phyloP scores from a whole-genome alignment of 805 yeast genomes.

The Kodamaea laetipori region DNA sequence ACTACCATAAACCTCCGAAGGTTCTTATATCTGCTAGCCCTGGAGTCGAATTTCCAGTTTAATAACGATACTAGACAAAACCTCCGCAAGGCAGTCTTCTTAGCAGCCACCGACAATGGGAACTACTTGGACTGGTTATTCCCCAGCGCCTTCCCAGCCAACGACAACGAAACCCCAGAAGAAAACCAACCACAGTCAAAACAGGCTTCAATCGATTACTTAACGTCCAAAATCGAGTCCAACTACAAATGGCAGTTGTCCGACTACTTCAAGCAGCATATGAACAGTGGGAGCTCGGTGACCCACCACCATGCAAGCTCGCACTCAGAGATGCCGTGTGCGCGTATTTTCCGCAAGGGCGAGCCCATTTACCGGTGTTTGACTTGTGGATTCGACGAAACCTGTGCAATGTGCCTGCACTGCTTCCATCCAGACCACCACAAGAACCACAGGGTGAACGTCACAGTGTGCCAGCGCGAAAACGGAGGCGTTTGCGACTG shows the following conservation, averaged over 20 bases:
- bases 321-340: conserved; percentile 73
- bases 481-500: conserved; percentile 87
- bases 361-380: conserved; percentile 81
- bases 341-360: conserved; percentile 69
- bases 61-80: conserved; percentile 28
- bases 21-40: conserved; percentile 43
- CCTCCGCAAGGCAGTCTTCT: conserved; percentile 46
- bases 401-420: conserved; percentile 77
- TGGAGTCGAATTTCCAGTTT: conserved; percentile 32
- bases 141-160: conserved; percentile 7
- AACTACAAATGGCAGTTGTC: conserved; percentile 21
- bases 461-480: conserved; percentile 62
- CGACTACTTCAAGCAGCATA: conserved; percentile 29
- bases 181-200: neutral
- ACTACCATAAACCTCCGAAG: conserved; percentile 22
- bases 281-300: conserved; percentile 17
- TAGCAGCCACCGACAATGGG: conserved; percentile 45
- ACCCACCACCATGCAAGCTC: conserved; percentile 29
- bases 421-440: conserved; percentile 76
- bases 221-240: conserved; percentile 19
- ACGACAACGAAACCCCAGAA: neutral
- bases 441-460: conserved; percentile 68
- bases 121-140: conserved; percentile 42
- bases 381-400: conserved; percentile 77
- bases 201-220: neutral